Evolutionary conservation across 768 basidiomycete species (phyloP), one percentile per base, ranked within the genome.

Genomic region (Agrocybe pediades): DNA sequence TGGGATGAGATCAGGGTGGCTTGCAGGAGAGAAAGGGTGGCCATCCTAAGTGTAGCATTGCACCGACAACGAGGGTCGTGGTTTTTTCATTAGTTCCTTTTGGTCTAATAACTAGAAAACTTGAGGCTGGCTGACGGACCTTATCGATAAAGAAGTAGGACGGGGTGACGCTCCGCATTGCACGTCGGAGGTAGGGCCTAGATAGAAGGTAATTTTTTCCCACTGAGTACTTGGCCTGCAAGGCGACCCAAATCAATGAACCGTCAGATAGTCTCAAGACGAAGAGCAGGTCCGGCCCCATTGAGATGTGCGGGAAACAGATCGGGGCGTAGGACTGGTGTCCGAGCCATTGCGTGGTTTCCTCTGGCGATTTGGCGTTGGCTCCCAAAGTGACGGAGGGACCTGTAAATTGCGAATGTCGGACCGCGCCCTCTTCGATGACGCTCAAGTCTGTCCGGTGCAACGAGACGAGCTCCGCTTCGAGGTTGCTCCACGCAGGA

Each of bases 281-380:
- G 27, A 80, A 77, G 9, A 80, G 41, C 3, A 76, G 57, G 55
- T 78, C 76, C 0, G 77, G 78, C 1, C 76, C 75, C 76, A 78
- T 76, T 0, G 62, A 61, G 2, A 41, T 54, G 30, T 73, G 69
- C 1, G 78, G 77, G 54, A 78, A 75, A 49, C 76, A 77, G 24
- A 78, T 64, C 1, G 76, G 68, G 2, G 69, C 58, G 25, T 67
- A 62, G 1, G 51, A 61, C 1, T 51, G 43, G 45, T 75, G 73
- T 2, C 58, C 55, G 9, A 78, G 60, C 76, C 77, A 80, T 1
- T 60, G 52, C 0, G 67, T 51, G 1, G 72, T 71, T 46, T 65
- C 63, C 36, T 68, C 67, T 0, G 70, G 63, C 0, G 68, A 67
- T 55, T 76, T 71, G 9, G 72, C 70, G 49, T 74, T 71, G 9